Base-by-base conservation (phyloP, 2,329 filamentous ascomycete species). In the Fusarium sp. region DNA sequence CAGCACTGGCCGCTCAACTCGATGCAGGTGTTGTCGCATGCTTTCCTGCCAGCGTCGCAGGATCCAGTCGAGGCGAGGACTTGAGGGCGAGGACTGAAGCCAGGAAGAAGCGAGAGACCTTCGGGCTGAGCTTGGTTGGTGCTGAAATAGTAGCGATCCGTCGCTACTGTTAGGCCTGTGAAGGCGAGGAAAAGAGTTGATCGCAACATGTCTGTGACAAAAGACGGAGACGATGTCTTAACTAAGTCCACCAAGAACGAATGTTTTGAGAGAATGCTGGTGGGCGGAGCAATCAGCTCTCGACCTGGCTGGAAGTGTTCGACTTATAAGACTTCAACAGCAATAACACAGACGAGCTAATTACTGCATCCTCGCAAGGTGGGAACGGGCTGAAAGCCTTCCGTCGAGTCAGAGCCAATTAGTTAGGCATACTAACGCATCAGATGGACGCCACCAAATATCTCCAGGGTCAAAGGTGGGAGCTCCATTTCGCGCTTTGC, bases 11-110 rank as follows among this genome's bases (percentile, higher is more conserved):
- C 73, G 10, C 52, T 56, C 10, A 63, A n/a, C 17, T 75, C 72
- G 60, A 80, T 78, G 56, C 80, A 81, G 22, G 67, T 54, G 47
- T 40, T 55, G 54, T 77, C 78, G 46, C 80, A 81, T 8, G 50
- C 21, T 7, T 64, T 67, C 52, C 74, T 54, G 40, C 68, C 61
- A 10, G 62, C 7, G 13, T 57, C 57, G 45, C 78, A 79, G 31
- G 62, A 60, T 11, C 34, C 62, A 5, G 55, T 45, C 22, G 66
- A 36, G 39, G 63, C 67, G 34, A 77, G 45, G 38, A 63, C 50
- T 42, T 75, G 54, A 4, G 68, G 58, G 15, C 63, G 56, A n/a
- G 67, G 64, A 21, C 57, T 60, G 15, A 67, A n/a, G 47, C 70
- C 67, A 7, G 71, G 72, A 42, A 74, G 73, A 45, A 74, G 62